phyloP scores from a whole-genome alignment of 2,329 filamentous ascomycete species.

The Penicillium sp. region DNA sequence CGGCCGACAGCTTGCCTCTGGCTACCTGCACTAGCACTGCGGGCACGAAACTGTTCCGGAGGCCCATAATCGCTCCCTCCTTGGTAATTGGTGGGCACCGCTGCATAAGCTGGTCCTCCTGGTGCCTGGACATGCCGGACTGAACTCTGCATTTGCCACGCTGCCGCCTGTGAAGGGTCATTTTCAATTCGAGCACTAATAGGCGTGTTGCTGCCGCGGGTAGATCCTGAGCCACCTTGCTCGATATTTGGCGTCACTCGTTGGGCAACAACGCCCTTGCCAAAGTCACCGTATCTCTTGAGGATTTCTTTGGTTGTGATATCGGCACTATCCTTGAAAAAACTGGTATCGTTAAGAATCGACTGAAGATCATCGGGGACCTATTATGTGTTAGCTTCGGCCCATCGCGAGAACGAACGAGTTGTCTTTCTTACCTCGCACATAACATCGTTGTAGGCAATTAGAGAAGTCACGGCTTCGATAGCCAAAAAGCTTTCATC shows the following conservation, averaged over 20 bases:
- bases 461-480: slow-evolving; percentile 84
- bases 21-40: slow-evolving; percentile 33
- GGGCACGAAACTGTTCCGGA: slow-evolving; percentile 24
- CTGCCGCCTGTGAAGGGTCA: slow-evolving; percentile 67
- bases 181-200: slow-evolving; percentile 70
- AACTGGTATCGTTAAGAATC: slow-evolving; percentile 74
- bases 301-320: slow-evolving; percentile 97
- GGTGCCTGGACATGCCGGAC: slow-evolving; percentile 67
- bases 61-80: slow-evolving; percentile 6
- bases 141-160: slow-evolving; percentile 79
- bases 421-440: slow-evolving; percentile 73
- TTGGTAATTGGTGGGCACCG: slow-evolving; percentile 25
- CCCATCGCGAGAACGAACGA: slow-evolving; percentile 77
- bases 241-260: slow-evolving; percentile 50
- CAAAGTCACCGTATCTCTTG: slow-evolving; percentile 84
- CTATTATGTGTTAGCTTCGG: slow-evolving; percentile 44
- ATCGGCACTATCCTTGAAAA: slow-evolving; percentile 78
- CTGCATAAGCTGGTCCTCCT: slow-evolving; percentile 29
- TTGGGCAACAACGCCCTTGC: slow-evolving; percentile 58
- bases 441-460: slow-evolving; percentile 92
- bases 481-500: slow-evolving; percentile 90
- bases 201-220: slow-evolving; percentile 37
- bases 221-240: slow-evolving; percentile 38
- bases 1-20: slow-evolving; percentile 21
- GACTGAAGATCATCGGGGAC: slow-evolving; percentile 89